A percentile compares a stretch with the other conserved stretches of the same genome.
Evolutionary conservation across 2,329 filamentous ascomycete genomes (phyloP).

Genomic region (Fusarium nygamai): DNA sequence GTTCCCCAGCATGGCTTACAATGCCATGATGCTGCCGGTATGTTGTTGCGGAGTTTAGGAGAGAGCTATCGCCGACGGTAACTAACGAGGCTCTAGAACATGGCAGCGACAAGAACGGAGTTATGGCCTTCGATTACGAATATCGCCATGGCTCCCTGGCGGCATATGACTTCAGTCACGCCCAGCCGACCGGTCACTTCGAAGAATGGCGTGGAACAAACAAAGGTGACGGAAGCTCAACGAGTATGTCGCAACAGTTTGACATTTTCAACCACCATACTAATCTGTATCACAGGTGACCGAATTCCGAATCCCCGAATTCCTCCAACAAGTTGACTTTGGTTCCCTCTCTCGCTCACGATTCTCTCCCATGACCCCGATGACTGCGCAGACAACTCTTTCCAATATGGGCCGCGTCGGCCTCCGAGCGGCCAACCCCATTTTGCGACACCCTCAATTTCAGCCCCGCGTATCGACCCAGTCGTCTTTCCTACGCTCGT

Average conservation of each 20-base stretch:
- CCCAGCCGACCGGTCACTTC: slow-evolving; percentile 20
- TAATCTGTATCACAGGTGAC: slow-evolving; percentile 29
- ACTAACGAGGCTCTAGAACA: slow-evolving; percentile 47
- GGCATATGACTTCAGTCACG: slow-evolving; percentile 19
- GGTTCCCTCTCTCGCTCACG: slow-evolving; percentile 8
- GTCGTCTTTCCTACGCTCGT: slow-evolving; percentile 38
- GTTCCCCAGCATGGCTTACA: slow-evolving; percentile 40
- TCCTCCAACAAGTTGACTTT: slow-evolving; percentile 39
- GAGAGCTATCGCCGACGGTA: slow-evolving; percentile 2
- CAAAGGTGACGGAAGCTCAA: slow-evolving; percentile 13
- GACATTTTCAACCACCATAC: slow-evolving; percentile 7
- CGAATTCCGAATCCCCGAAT: slow-evolving; percentile 41
- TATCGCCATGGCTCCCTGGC: slow-evolving; percentile 51
- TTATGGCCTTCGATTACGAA: slow-evolving; percentile 59
- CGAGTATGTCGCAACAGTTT: slow-evolving; percentile 29
- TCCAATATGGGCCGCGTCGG: slow-evolving; percentile 44
- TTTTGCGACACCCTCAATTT: slow-evolving; percentile 42
- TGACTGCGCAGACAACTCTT: slow-evolving; percentile 32
- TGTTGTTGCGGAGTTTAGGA: slow-evolving; percentile 8
- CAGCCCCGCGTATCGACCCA: slow-evolving; percentile 29
- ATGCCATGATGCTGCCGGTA: slow-evolving; percentile 46
- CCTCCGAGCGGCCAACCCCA: slow-evolving; percentile 44
- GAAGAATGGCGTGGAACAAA: slow-evolving; percentile 4
- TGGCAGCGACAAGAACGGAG: slow-evolving; percentile 56
- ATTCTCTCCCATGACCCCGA: slow-evolving; percentile 14